Evolutionary conservation across 345 rosid species (phyloP).

Genomic region (Eucalyptus virginea): DNA sequence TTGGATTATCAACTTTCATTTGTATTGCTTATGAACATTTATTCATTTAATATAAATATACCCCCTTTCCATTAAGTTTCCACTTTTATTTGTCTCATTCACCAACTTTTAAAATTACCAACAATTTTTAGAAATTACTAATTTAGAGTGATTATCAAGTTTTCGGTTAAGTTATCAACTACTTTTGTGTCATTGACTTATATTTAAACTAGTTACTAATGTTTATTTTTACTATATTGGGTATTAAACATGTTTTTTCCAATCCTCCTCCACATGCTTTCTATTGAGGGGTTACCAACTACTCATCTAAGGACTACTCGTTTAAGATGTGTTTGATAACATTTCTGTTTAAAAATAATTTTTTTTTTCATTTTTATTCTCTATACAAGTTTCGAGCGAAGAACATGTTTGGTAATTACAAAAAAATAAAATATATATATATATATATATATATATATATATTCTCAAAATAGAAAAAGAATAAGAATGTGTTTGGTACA

Average conservation of each 20-base stretch:
- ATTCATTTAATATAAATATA: no score
- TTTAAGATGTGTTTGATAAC: no score
- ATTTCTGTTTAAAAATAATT: no score
- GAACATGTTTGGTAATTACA: fast-evolving
- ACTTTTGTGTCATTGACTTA: not conserved
- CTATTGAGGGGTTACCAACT: not conserved
- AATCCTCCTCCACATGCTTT: not conserved
- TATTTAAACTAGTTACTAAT: no score
- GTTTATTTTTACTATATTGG: not conserved
- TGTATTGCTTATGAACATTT: not conserved
- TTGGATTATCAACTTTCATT: not conserved
- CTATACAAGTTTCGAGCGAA: fast-evolving
- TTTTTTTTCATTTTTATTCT: no score
- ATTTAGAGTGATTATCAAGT: not conserved
- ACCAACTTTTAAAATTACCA: not conserved
- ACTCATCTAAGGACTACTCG: no score
- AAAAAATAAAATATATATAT: no score
- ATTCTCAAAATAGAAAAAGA: no score
- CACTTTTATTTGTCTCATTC: not conserved
- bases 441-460: no score
- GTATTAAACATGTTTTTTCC: not conserved
- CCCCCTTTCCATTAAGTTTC: not conserved
- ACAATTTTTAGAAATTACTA: not conserved
- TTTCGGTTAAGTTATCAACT: not conserved
- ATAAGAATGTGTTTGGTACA: no score